Conservation (phyloP, 2,329 filamentous ascomycete species). For the Penicillium sp. region DNA sequence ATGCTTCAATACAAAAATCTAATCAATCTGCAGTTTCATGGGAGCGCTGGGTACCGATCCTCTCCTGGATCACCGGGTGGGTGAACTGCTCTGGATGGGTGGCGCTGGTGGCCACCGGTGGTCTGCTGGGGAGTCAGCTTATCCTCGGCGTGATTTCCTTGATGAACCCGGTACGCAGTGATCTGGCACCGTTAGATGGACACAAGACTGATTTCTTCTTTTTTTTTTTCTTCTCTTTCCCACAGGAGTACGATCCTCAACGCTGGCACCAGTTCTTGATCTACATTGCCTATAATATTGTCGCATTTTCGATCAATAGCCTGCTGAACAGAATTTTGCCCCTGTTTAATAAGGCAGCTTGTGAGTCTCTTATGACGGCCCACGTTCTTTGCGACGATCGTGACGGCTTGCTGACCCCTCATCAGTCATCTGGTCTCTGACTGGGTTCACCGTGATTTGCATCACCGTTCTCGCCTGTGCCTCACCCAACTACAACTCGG, state of each 20-base stretch:
- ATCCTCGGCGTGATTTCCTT: slow-evolving; percentile 60
- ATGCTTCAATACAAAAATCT: not conserved
- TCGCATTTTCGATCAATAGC: slow-evolving; percentile 59
- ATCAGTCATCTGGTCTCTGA: slow-evolving; percentile 59
- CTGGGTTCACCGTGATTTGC: slow-evolving; percentile 63
- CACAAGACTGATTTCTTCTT: not conserved
- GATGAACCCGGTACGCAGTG: slow-evolving; percentile 44
- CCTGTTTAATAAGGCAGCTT: slow-evolving; percentile 61
- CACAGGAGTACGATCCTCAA: slow-evolving; percentile 46
- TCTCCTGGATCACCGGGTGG: slow-evolving; percentile 68
- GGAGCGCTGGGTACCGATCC: slow-evolving; percentile 53
- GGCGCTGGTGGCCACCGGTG: slow-evolving; percentile 61
- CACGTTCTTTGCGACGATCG: not conserved
- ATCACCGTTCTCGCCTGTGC: slow-evolving; percentile 63
- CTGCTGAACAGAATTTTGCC: slow-evolving; percentile 59
- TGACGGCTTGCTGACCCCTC: not conserved
- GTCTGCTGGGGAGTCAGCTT: slow-evolving; percentile 61
- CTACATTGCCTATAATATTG: slow-evolving; percentile 58
- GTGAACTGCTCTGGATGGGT: slow-evolving; percentile 63
- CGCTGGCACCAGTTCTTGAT: slow-evolving; percentile 69
- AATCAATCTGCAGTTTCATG: slow-evolving; percentile 46
- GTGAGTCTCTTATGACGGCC: slow-evolving; percentile 15
- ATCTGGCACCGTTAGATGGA: not conserved
- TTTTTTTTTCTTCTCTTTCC: too few species aligned
- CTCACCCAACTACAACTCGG: slow-evolving; percentile 59